A percentile compares a stretch with the other conserved stretches of the same genome.
Conservation (phyloP, 2,329 filamentous ascomycete genomes). For the Ascochyta rabiei region DNA sequence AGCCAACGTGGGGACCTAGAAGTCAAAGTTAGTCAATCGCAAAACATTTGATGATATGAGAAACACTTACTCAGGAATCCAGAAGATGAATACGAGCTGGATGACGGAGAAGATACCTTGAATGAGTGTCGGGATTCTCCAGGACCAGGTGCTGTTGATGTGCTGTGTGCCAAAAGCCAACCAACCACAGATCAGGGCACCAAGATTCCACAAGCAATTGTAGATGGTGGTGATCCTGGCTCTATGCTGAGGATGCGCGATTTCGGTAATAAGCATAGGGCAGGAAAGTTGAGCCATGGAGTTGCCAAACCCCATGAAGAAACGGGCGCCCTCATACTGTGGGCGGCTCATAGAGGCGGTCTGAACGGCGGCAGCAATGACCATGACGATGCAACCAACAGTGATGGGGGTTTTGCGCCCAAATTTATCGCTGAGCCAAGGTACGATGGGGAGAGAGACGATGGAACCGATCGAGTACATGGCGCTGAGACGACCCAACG, state of each 20-base stretch:
- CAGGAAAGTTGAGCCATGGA: slow-evolving; percentile 57
- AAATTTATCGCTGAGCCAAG: slow-evolving; percentile 45
- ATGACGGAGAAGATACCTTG: slow-evolving; percentile 54
- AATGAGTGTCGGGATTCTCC: slow-evolving; percentile 57
- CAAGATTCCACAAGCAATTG: slow-evolving; percentile 44
- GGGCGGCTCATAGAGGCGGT: slow-evolving; percentile 15
- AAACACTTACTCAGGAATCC: slow-evolving; percentile 58
- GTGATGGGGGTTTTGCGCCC: slow-evolving; percentile 46
- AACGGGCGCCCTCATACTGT: slow-evolving; percentile 62
- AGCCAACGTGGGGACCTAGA: slow-evolving; percentile 59
- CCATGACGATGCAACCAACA: slow-evolving; percentile 49
- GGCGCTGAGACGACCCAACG: slow-evolving; percentile 49
- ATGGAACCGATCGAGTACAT: slow-evolving; percentile 46
- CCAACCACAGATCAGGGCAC: slow-evolving; percentile 47
- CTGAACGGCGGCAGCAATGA: slow-evolving; percentile 41
- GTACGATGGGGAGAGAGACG: slow-evolving; percentile 30
- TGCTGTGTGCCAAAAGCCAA: slow-evolving; percentile 19
- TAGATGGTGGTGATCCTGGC: slow-evolving; percentile 38
- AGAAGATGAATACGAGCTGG: slow-evolving; percentile 46
- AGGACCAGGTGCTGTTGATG: slow-evolving; percentile 47
- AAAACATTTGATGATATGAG: neutral
- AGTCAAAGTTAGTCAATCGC: neutral
- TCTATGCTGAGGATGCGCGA: slow-evolving; percentile 48
- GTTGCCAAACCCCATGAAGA: slow-evolving; percentile 69
- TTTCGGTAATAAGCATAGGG: slow-evolving; percentile 51